These are phyloP conservation scores for Exobasidium rhododendri DNA, from an alignment of 1,284 basidiomycete species.

Conservation along the genomic window DNA sequence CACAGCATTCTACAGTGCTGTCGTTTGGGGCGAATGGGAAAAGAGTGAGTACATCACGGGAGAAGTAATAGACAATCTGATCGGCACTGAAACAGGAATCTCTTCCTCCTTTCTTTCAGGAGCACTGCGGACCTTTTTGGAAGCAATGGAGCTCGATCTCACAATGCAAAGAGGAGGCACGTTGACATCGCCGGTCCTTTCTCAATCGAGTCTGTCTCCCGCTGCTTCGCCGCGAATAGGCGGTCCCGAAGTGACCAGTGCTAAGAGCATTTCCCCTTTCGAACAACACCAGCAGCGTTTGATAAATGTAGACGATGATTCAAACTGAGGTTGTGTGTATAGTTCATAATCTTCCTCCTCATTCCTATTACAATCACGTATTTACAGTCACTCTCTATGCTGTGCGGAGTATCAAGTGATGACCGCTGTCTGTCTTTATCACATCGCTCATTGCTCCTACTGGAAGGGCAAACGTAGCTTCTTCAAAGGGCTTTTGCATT, in stretches of 20 bases:
- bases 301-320: neutral
- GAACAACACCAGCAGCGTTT: neutral
- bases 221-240: neutral
- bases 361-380: neutral
- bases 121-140: conserved; percentile 33
- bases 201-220: neutral
- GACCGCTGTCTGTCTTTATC: conserved; percentile 89
- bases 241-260: neutral
- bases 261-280: neutral
- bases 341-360: neutral
- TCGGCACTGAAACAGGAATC: too few species aligned
- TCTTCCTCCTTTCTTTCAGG: conserved; percentile 13
- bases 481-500: conserved; percentile 99
- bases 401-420: conserved; percentile 88
- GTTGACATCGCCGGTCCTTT: neutral
- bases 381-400: conserved; percentile 58
- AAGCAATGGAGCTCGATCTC: conserved; percentile 27
- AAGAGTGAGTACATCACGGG: conserved; percentile 44
- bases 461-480: conserved; percentile 75
- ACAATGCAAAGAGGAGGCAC: conserved; percentile 2
- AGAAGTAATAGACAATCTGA: too few species aligned
- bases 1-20: conserved; percentile 46
- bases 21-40: conserved; percentile 52
- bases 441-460: conserved; percentile 82
- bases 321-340: neutral